Percentiles rank a stretch among this genome's conserved stretches.
phyloP scores from a whole-genome alignment of 148 eudicot species.

The Vaccinium vitisidaea region DNA sequence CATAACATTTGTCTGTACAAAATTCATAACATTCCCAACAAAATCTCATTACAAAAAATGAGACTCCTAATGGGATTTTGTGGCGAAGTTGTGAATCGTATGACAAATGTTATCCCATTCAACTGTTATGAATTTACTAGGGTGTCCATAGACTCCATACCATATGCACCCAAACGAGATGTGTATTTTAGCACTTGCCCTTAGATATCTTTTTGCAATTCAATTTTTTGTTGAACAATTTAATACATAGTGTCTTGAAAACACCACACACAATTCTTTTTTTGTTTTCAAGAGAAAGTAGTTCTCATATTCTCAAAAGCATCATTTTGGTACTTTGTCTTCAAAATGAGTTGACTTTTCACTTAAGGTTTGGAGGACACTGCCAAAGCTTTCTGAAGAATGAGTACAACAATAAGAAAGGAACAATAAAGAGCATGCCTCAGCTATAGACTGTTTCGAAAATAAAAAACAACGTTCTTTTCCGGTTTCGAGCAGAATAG shows the following conservation, averaged over 20 bases:
- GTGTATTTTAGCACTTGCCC: neutral
- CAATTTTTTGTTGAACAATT: neutral
- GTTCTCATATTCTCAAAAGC: neutral
- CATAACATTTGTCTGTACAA: neutral
- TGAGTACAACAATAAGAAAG: neutral
- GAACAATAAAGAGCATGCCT: too few relatives aligned
- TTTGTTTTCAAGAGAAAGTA: neutral
- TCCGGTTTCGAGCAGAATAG: too few relatives aligned
- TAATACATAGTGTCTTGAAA: neutral
- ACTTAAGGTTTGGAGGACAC: too few relatives aligned
- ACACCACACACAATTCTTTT: neutral
- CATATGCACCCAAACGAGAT: neutral
- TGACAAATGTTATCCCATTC: neutral
- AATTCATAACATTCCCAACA: neutral
- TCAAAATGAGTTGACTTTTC: too few relatives aligned
- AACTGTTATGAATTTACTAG: neutral
- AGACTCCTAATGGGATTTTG: neutral
- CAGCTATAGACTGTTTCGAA: too few relatives aligned
- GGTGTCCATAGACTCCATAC: too few relatives aligned
- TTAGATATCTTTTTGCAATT: neutral
- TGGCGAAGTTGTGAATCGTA: neutral
- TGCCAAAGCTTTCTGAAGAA: neutral
- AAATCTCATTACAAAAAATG: neutral
- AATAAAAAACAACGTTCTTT: too few relatives aligned
- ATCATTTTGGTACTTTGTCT: neutral